Evolutionary conservation across 805 yeast genomes (phyloP), one percentile per base, ranked within the genome.

Genomic region (Candida khao-thaluensis): DNA sequence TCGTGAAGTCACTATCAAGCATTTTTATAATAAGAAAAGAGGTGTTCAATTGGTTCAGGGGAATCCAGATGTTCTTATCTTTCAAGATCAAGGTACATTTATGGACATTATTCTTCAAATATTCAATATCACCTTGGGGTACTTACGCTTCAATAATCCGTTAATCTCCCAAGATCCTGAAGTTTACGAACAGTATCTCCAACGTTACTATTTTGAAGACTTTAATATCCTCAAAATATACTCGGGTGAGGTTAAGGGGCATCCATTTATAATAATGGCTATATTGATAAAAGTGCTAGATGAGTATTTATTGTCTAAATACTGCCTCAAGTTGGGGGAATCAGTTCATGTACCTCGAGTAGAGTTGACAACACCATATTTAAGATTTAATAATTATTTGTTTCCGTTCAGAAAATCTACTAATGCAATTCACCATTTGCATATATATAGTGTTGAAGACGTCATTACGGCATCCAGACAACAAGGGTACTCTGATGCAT

Each of bases 211-310:
- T 16, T 15, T 43, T 2, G 62, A 58, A 40, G 60, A 57, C 43
- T 51, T 47, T 25, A 50, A 51, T 35, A 40, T 59, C 11, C 26
- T 56, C 8, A 35, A 56, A 23, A 30, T 59, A 2, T 59, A 57
- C 36, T 24, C 54, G n/a, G 51, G 53, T 17, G 40, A 46, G 17
- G 44, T 45, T 9, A 46, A 36, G 17, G 60, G 59, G 1, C 54
- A 50, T 36, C 51, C 50, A 1, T 31, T 42, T 15, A 15, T 55
- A 14, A 30, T 51, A 9, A 34, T 44, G 47, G 38, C 53, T 2
- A 50, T 56, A 8, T 17, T 55, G 5, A 26, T 44, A 20, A 53
- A 52, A 36, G 45, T 47, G 7, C 18, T 53, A 3, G 14, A 40
- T 33, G 52, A 53, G 17, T 52, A 52, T 30, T 34, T 53, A 9